Percentiles rank a stretch among this genome's conserved stretches.
Conservation (phyloP, 495 filamentous ascomycete genomes). For the Parachaetomium inaequale region DNA sequence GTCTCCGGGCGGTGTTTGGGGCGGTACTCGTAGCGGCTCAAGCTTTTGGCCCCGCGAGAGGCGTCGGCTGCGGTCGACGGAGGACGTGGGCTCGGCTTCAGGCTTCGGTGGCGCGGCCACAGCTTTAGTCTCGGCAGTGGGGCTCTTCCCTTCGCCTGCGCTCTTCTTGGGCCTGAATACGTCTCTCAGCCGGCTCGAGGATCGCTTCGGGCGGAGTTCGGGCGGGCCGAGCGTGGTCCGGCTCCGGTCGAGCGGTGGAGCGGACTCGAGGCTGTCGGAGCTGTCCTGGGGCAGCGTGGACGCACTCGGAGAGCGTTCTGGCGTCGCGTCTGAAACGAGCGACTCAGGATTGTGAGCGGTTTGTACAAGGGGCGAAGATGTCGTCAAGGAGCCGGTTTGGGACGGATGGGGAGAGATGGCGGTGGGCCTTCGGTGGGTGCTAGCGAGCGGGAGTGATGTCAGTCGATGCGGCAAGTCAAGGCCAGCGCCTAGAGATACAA, state of each 20-base stretch:
- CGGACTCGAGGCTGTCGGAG: conserved; percentile 28
- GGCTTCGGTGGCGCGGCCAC: conserved; percentile 5
- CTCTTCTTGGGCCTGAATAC: conserved; percentile 43
- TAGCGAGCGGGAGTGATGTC: conserved; percentile 23
- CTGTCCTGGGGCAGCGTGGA: conserved; percentile 21
- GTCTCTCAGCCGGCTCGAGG: conserved; percentile 45
- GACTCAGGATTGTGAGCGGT: conserved; percentile 45
- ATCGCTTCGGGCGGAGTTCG: conserved; percentile 37
- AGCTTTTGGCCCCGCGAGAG: conserved; percentile 36
- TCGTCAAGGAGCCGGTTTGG: conserved; percentile 74
- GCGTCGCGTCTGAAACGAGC: conserved; percentile 29
- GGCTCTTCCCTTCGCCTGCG: conserved; percentile 22
- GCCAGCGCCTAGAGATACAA: conserved; percentile 16
- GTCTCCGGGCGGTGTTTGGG: conserved; percentile 46
- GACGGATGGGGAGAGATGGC: conserved; percentile 64
- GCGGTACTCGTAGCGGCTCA: conserved; percentile 34
- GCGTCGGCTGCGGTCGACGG: conserved; percentile 22
- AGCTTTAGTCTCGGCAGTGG: conserved; percentile 7
- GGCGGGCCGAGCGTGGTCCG: conserved; percentile 35
- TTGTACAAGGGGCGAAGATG: conserved; percentile 75
- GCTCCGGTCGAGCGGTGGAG: conserved; percentile 24
- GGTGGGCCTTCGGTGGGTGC: conserved; percentile 44
- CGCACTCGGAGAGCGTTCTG: conserved; percentile 14
- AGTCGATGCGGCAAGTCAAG: conserved; percentile 9
- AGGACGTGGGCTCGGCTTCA: conserved; percentile 5